Percentiles rank a stretch among this genome's conserved stretches.
These are phyloP conservation scores for Termitomyces sp. DNA, from an alignment of 768 basidiomycete genomes.

Conservation along the genomic window DNA sequence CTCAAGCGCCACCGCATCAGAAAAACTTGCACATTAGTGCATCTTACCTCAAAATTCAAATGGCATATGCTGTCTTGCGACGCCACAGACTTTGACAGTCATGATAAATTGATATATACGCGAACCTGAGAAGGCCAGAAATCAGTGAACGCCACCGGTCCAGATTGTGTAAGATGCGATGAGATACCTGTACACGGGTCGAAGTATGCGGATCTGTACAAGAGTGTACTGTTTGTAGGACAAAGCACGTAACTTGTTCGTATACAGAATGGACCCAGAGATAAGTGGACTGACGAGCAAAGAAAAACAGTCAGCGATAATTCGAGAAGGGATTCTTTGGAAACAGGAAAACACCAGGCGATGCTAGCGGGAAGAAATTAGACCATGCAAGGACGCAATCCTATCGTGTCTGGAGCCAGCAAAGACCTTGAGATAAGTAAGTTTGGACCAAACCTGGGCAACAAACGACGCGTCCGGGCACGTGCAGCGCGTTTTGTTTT, in stretches of 20 bases:
- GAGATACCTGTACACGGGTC: no score
- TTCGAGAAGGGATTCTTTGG: background rate
- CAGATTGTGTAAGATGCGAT: no score
- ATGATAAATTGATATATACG: no score
- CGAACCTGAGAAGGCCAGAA: no score
- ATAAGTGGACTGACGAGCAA: background rate
- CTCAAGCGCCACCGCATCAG: background rate
- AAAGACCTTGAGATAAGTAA: background rate
- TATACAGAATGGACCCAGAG: background rate
- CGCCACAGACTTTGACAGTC: background rate
- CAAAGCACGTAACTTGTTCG: background rate
- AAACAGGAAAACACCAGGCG: no score
- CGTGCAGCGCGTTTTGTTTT: slow-evolving; percentile 16
- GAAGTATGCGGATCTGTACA: background rate
- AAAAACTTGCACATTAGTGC: background rate
- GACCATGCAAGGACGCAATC: no score
- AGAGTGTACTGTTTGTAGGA: no score
- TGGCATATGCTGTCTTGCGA: background rate
- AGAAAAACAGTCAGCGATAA: background rate
- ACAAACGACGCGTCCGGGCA: slow-evolving; percentile 11
- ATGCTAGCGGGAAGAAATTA: no score
- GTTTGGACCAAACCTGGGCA: background rate
- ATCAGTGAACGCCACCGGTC: no score
- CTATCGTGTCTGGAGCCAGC: no score
- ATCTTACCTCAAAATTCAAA: no score